Evolutionary conservation across 1,284 basidiomycete species (phyloP), one percentile per base, ranked within the genome.

Genomic region (Fomitopsis betulina): DNA sequence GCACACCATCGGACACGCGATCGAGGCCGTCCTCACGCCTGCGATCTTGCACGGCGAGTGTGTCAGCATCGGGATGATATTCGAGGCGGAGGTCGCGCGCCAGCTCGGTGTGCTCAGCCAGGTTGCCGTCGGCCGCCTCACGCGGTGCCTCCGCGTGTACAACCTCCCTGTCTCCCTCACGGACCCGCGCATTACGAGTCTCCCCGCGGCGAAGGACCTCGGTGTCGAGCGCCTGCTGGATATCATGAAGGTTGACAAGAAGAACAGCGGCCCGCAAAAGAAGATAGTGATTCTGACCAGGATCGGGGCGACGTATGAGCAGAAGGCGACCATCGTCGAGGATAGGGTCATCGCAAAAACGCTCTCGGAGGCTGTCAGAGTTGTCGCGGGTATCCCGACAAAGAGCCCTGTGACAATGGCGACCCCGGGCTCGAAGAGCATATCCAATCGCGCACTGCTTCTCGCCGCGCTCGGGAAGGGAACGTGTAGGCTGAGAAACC

Each of bases 201-300:
- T 94, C 2, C 88, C 91, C 3, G 82, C 87, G 0, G 81, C 90
- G 0, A 84, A 82, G 52, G 76, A 83, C 55, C 84, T 98, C 59
- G 87, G 87, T 15, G 87, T 95, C 54, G 87, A 93, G 60, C 82
- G 86, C 21, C 80, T 99, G 15, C 82, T 99, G 49, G 94, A 98
- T 73, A 92, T 98, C 70, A 91, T 91, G 88, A 84, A 83, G 62
- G 88, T 99, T 61, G 96, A 99, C 83, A 99, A 99, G 82, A 99
- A 99, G 83, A 99, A 99, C 73, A 89, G 87, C 58, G 90, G 96
- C 57, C 68, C 83, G 42, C 85, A 89, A 67, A 98, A 97, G 80
- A 98, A 97, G 78, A 85, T 99, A 61, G 97, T 99, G 50, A 81
- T 99, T 37, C 83, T 99, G 35, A 88, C 87, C 43, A 82, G 86